Base-by-base conservation (phyloP, 306 rosid species). In the Lathyrus aphaca region DNA sequence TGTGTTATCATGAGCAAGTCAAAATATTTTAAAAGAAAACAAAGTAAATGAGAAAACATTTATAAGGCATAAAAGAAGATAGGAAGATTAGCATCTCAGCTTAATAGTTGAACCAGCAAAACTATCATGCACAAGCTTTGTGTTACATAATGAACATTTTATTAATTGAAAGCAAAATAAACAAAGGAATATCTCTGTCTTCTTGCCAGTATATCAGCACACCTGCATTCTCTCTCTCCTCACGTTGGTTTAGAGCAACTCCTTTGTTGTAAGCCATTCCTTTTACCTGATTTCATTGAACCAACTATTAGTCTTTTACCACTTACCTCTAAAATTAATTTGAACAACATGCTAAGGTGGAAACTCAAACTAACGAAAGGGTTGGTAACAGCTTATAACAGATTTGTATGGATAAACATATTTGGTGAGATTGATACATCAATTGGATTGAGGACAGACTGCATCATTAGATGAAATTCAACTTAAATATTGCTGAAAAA, bases 211-310 rank as follows among this genome's bases (percentile, higher is more conserved):
- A 62, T 66, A 62, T 68, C 68, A 80, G 69, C 79, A 29, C 74
- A 91, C 97, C 96, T 85, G 99, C 95, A 77, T 77, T 78, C 17
- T 91, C 91, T 83, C 88, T 90, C 86, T 94, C 99, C 71, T 86
- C 86, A 3, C 69, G 81, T 27, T 87, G 92, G 44, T 83, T 83
- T 42, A 90, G 88, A 79, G 85, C 66, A 43, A 71, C 32, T 46
- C 97, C 96, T 80, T 84, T 87, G 65, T 94, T 91, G 80, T 79
- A 77, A 79, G 97, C 89, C 96, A 94, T 94, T 81, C 97, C 96
- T 76, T 90, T 94, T 55, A 86, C 97, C 98, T 94, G 48, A n/a
- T n/a, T n/a, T n/a, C n/a, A n/a, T n/a, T n/a, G n/a, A n/a, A n/a
- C n/a, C n/a, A n/a, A n/a, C n/a, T n/a, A n/a, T n/a, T n/a, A n/a